Conservation (phyloP, 495 filamentous ascomycete species). For the Penicillium lagena region DNA sequence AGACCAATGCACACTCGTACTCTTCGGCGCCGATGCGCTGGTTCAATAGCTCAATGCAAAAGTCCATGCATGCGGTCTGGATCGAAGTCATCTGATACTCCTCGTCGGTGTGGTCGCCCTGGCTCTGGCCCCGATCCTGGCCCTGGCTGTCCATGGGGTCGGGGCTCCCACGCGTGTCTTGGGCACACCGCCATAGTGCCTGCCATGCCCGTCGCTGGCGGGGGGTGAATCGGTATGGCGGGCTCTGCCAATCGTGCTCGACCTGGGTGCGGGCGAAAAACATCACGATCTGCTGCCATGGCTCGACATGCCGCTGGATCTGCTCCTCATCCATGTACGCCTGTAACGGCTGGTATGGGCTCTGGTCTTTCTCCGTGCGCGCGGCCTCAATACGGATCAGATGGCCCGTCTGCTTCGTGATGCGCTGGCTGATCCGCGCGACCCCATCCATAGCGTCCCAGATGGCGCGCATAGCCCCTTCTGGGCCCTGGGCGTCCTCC, state of each 20-base stretch:
- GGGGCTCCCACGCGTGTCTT: no score
- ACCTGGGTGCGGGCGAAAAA: conserved; percentile 9
- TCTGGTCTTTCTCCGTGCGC: background rate
- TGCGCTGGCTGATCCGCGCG: conserved; percentile 3
- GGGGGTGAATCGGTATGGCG: background rate
- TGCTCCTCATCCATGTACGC: conserved; percentile 6
- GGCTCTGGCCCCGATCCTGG: no score
- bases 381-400: background rate
- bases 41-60: conserved; percentile 12
- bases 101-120: no score
- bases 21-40: background rate
- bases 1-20: conserved; percentile 8
- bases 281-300: conserved; percentile 8
- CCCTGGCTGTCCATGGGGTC: no score
- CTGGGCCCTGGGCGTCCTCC: no score
- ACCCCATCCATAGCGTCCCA: conserved; percentile 1
- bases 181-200: background rate
- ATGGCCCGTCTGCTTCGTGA: background rate
- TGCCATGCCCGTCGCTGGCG: background rate
- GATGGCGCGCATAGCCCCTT: background rate
- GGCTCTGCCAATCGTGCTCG: conserved; percentile 1
- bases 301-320: conserved; percentile 3
- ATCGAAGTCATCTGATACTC: no score
- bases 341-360: background rate
- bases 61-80: background rate